These are phyloP conservation scores for Tolypocladium sp. DNA, from an alignment of 2,329 filamentous ascomycete species.

Conservation along the genomic window DNA sequence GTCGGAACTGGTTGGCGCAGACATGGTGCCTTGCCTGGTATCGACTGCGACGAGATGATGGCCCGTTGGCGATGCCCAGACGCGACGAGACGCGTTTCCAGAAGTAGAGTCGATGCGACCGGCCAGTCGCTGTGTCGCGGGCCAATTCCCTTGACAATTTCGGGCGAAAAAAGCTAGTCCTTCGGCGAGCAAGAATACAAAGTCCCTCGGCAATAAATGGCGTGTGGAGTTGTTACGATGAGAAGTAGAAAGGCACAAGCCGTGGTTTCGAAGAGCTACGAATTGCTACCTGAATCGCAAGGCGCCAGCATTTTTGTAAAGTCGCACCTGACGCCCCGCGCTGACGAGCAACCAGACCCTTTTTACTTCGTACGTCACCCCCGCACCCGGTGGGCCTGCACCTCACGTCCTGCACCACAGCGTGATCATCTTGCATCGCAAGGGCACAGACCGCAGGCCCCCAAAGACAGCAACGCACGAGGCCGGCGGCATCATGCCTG, in stretches of 20 bases:
- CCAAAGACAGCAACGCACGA: background rate
- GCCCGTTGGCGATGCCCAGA: background rate
- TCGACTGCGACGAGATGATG: background rate
- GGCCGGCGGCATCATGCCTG: conserved; percentile 25
- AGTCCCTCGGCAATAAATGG: background rate
- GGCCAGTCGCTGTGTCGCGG: background rate
- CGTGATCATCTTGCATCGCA: background rate
- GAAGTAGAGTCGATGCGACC: background rate
- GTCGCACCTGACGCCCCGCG: background rate
- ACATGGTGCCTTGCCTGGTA: conserved; percentile 13
- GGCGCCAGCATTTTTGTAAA: background rate
- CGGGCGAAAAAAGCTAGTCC: background rate
- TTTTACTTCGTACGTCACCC: background rate
- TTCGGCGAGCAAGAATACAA: background rate
- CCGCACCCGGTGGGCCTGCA: background rate
- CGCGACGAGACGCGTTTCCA: conserved; percentile 10
- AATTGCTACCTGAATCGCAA: background rate
- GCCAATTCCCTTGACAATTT: background rate
- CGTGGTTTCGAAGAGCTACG: background rate
- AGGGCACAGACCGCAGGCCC: background rate
- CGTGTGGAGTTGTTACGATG: background rate
- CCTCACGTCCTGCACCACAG: background rate
- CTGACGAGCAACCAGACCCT: background rate
- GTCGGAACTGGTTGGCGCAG: conserved; percentile 32
- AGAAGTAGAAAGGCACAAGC: background rate